A percentile compares a stretch with the other conserved stretches of the same genome.
Conservation (phyloP, 768 basidiomycete species). For the Termitomyces sp. region DNA sequence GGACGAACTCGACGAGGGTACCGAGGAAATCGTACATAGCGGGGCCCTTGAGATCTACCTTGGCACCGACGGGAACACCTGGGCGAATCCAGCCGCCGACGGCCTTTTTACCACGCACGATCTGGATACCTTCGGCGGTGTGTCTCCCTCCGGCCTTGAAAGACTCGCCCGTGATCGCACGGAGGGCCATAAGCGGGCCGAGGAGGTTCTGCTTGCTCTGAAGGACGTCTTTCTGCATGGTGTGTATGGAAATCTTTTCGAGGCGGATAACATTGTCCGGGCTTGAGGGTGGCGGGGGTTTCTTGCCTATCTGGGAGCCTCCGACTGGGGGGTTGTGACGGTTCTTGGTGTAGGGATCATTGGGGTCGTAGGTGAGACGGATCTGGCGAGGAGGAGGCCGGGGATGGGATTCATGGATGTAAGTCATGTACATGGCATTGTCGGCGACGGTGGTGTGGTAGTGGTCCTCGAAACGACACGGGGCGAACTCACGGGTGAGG, state of each 20-base stretch:
- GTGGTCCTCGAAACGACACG: slow-evolving; percentile 76
- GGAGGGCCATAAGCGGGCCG: slow-evolving; percentile 82
- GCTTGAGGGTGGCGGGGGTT: slow-evolving; percentile 61
- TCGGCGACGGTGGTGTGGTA: slow-evolving; percentile 81
- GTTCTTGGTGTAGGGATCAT: slow-evolving; percentile 80
- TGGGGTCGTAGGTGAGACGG: slow-evolving; percentile 68
- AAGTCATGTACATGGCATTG: slow-evolving; percentile 93
- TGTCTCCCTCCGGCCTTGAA: slow-evolving; percentile 68
- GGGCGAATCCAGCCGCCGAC: slow-evolving; percentile 83
- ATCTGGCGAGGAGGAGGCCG: slow-evolving; percentile 53
- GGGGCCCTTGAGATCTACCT: slow-evolving; percentile 86
- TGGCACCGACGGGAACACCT: slow-evolving; percentile 79
- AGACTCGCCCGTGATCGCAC: slow-evolving; percentile 84
- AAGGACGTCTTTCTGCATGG: slow-evolving; percentile 80
- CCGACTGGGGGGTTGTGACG: slow-evolving; percentile 74
- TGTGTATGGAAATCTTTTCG: slow-evolving; percentile 83
- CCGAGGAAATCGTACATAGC: slow-evolving; percentile 95
- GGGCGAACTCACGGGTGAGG: slow-evolving; percentile 64
- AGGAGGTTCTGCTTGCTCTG: slow-evolving; percentile 69
- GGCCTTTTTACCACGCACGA: slow-evolving; percentile 65
- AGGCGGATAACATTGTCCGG: slow-evolving; percentile 69
- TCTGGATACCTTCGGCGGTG: slow-evolving; percentile 70
- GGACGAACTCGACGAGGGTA: slow-evolving; percentile 86
- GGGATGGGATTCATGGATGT: slow-evolving; percentile 66
- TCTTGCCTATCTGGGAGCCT: slow-evolving; percentile 63